Evolutionary conservation across 169 alveolate genomes (phyloP).

Genomic region (Babesia gibsoni): DNA sequence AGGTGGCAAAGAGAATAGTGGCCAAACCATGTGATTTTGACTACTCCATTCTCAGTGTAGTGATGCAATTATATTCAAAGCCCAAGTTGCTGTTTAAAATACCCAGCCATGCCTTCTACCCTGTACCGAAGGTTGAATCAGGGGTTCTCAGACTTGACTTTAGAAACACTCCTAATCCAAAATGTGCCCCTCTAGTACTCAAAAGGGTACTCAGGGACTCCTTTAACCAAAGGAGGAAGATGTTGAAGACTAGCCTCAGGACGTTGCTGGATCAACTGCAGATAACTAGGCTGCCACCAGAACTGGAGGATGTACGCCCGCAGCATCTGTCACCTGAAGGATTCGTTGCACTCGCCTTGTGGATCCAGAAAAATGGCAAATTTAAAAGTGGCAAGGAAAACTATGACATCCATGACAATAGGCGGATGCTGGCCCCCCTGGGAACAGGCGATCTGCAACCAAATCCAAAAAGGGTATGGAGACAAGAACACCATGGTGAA

Average conservation of each 20-base stretch:
- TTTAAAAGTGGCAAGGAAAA: constrained; percentile 1
- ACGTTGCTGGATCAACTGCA: constrained; percentile 42
- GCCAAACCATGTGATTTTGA: constrained; percentile 64
- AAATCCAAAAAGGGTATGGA: constrained; percentile 28
- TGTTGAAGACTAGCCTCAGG: constrained; percentile 67
- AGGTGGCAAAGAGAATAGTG: constrained; percentile 76
- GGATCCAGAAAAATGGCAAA: constrained; percentile 34
- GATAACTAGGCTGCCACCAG: constrained; percentile 44
- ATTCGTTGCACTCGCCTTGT: constrained; percentile 60
- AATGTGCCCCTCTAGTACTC: constrained; percentile 65
- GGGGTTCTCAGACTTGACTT: constrained; percentile 70
- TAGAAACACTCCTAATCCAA: constrained; percentile 2
- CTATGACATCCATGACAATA: constrained; percentile 24
- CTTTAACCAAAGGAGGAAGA: constrained; percentile 70
- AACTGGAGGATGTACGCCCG: constrained; percentile 64
- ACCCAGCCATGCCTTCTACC: constrained; percentile 77
- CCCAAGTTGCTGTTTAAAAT: constrained; percentile 71
- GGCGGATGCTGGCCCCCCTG: constrained; percentile 11
- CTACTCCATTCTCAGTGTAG: constrained; percentile 74
- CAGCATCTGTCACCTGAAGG: constrained; percentile 67
- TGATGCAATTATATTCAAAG: constrained; percentile 61
- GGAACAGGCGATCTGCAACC: constrained; percentile 31
- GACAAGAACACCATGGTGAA: constrained; percentile 44
- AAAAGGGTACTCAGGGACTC: constrained; percentile 60
- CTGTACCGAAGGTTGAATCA: constrained; percentile 77